Base-by-base conservation (phyloP, 2,329 filamentous ascomycete genomes). In the Pyrenophora teres region DNA sequence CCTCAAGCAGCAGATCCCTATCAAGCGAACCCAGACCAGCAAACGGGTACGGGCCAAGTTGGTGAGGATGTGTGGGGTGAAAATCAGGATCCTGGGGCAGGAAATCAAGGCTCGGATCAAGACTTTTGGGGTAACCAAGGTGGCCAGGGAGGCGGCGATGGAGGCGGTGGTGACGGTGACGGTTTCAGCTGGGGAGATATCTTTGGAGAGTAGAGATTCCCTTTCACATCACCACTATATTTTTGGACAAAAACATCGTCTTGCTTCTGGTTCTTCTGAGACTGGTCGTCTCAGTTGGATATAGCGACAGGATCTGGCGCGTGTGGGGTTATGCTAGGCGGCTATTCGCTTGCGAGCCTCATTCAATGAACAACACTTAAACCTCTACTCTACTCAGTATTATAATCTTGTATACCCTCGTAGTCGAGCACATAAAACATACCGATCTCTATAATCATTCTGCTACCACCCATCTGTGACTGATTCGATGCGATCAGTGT, bases 91-190 rank as follows among this genome's bases (percentile, higher is more conserved):
- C 69, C 68, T 5, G 64, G 64, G 57, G 64, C 50, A 10, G 50
- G 65, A n/a, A 38, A 49, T 37, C 51, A 48, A 21, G 40, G 50
- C 7, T 56, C 53, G 21, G 63, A 68, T 36, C 65, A 71, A 46
- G 64, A 66, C 46, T 60, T 62, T 31, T 72, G 67, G 68, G 64
- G 69, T 25, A 56, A 59, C 25, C 60, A 58, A 18, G 53, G 50
- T 36, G 51, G 56, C 16, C 54, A 57, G 18, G 47, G 67, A 15
- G 74, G 77, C 39, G 71, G 73, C 16, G 67, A 75, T 23, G 69
- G 72, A 19, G 73, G 48, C 10, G 59, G 55, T 30, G 62, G 60
- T 9, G 60, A 57, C 3, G 64, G 60, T 18, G 62, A 59, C 16
- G 62, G 56, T 5, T 65, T 59, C 13, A 62, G 61, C 37, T 65